Percentiles rank a stretch among this genome's conserved stretches.
Evolutionary conservation across 1,284 basidiomycete species (phyloP).

Genomic region (Boletus albobrunnescens): DNA sequence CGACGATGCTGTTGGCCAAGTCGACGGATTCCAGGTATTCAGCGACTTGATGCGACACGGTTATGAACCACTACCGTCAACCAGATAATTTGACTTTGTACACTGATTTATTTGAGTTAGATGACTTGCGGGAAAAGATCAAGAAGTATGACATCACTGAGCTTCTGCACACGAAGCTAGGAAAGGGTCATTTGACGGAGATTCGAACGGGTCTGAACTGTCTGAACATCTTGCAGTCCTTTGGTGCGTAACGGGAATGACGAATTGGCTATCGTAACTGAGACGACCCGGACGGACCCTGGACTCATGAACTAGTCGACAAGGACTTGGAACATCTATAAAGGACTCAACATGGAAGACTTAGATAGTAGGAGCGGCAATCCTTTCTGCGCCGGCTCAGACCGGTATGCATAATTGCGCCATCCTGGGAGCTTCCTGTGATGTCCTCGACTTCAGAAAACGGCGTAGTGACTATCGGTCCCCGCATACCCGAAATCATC

Average conservation of each 20-base stretch:
- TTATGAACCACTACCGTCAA: neutral
- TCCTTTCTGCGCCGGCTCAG: too few species aligned
- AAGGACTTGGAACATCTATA: constrained; percentile 13
- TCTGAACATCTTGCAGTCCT: constrained; percentile 21
- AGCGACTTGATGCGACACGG: constrained; percentile 21
- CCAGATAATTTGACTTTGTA: too few species aligned
- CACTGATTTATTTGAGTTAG: constrained; percentile 14
- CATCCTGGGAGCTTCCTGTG: too few species aligned
- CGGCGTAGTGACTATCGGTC: too few species aligned
- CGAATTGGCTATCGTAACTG: neutral
- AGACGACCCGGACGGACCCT: constrained; percentile 1
- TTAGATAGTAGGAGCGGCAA: too few species aligned
- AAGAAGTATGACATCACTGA: constrained; percentile 10
- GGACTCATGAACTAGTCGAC: constrained; percentile 12
- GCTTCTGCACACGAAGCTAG: constrained; percentile 18
- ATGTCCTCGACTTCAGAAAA: too few species aligned
- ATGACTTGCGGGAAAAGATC: constrained; percentile 17
- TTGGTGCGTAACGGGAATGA: constrained; percentile 8
- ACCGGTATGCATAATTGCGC: too few species aligned
- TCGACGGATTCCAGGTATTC: constrained; percentile 31
- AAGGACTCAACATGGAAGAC: too few species aligned
- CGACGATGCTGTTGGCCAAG: constrained; percentile 23
- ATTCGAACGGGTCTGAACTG: constrained; percentile 22
- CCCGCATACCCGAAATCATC: too few species aligned
- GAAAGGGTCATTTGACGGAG: constrained; percentile 9